Evolutionary conservation across 169 alveolate genomes (phyloP), one percentile per base, ranked within the genome.

Genomic region (Eimeria acervulina): DNA sequence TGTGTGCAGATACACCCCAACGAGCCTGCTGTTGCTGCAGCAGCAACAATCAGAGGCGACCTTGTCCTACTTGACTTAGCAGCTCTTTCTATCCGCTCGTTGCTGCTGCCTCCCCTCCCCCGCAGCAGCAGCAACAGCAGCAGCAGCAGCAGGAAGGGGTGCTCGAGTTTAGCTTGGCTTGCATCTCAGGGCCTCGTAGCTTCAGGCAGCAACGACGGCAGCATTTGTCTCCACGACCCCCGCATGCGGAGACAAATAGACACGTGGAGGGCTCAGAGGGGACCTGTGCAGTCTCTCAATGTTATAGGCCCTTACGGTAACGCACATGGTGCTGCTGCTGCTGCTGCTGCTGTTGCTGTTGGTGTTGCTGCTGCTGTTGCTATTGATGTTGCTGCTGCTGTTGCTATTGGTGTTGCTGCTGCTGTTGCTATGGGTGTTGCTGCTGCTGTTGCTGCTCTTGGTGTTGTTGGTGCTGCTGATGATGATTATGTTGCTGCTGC

Each of bases 261-360:
- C 38, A 36, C n/a, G 28, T 89, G 95, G 95, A 26, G 17, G 40
- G 95, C 95, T 42, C 95, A 89, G 15, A 72, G 51, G 33, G 95
- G 95, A 1, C 95, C 95, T 2, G 72, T 70, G 17, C 63, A 66
- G 19, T 61, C 76, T n/a, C 52, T 89, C 1, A 21, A 68, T 23
- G 7, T 36, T 44, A 44, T 89, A 17, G 95, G 95, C 26, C 74
- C 42, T 40, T 33, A 89, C 52, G 95, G 95, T 68, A 13, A 7
- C n/a, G 80, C 5, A 66, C 76, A 13, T 36, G 3, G 42, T 36
- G 13, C 36, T 28, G 28, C 51, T 70, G 81, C 81, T 70, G 81
- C 38, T 70, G 88, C 88, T 76, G 88, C 88, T 70, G 81, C 51
- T 70, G 44, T 38, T 76, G 88, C 28, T 76, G 88, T 61, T 38